A percentile compares a stretch with the other conserved stretches of the same genome.
Evolutionary conservation across 441 rosid species (phyloP).

Genomic region (Bruguiera hainesii): DNA sequence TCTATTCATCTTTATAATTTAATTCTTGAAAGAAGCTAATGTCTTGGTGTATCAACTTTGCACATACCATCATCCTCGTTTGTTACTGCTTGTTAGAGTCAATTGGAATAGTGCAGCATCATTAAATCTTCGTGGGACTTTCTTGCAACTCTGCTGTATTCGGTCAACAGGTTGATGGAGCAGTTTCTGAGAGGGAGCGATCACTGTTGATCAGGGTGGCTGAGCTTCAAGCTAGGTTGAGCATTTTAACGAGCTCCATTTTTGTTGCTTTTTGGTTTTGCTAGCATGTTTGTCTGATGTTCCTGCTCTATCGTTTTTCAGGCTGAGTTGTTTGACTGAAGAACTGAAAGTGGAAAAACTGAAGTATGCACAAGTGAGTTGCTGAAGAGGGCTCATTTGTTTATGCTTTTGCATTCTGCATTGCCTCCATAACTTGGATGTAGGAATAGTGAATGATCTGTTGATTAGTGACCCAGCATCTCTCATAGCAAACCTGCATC

Average conservation of each 20-base stretch:
- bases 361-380: constrained; percentile 69
- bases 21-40: too few species aligned
- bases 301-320: constrained; percentile 27
- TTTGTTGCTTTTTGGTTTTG: constrained; percentile 8
- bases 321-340: constrained; percentile 67
- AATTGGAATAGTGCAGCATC: neutral
- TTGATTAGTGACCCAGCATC: neutral
- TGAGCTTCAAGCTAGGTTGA: constrained; percentile 80
- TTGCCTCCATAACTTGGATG: neutral
- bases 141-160: constrained; percentile 19
- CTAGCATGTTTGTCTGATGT: constrained; percentile 7
- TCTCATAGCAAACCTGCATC: neutral
- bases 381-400: neutral
- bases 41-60: neutral
- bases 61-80: neutral
- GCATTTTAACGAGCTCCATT: constrained; percentile 4
- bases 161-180: constrained; percentile 54
- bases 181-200: constrained; percentile 76
- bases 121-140: neutral
- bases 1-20: too few species aligned
- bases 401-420: neutral
- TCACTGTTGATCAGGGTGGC: constrained; percentile 54
- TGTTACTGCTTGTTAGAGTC: neutral
- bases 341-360: constrained; percentile 74
- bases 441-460: neutral